Percentiles rank a stretch among this genome's conserved stretches.
Evolutionary conservation across 2,329 filamentous ascomycete species (phyloP).

Genomic region (Pestalotiopsis sp.): DNA sequence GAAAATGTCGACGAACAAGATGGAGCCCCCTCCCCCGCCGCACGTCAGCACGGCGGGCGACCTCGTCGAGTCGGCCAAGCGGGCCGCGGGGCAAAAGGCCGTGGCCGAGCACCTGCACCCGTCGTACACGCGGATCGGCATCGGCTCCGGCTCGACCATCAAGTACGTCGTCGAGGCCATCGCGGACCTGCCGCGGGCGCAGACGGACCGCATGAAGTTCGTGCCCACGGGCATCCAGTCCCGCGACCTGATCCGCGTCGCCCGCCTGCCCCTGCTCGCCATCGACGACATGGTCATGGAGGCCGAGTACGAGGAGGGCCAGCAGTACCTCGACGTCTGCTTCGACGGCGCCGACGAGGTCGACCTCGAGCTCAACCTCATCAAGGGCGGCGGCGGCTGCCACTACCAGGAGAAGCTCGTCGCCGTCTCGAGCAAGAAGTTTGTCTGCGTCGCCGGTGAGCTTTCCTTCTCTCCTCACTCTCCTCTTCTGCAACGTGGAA

Average conservation of each 20-base stretch:
- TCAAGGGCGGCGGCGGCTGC: conserved; percentile 97
- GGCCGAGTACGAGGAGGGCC: conserved; percentile 41
- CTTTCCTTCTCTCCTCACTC: conserved; percentile 18
- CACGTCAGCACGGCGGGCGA: conserved; percentile 17
- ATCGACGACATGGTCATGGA: conserved; percentile 74
- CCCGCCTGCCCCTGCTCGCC: conserved; percentile 75
- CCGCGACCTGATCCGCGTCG: conserved; percentile 79
- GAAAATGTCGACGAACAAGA: conserved; percentile 8
- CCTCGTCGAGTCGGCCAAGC: conserved; percentile 59
- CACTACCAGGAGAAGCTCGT: conserved; percentile 98
- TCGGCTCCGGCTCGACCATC: conserved; percentile 80
- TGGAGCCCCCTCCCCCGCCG: conserved; percentile 16
- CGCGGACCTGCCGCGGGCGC: conserved; percentile 56
- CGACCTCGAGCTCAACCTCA: conserved; percentile 91
- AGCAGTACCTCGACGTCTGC: conserved; percentile 75
- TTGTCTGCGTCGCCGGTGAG: conserved; percentile 82
- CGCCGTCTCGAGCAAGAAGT: conserved; percentile 79
- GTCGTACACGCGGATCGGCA: conserved; percentile 68
- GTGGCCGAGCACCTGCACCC: conserved; percentile 72
- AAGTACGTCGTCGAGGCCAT: conserved; percentile 87
- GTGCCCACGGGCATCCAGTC: conserved; percentile 92
- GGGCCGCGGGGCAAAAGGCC: conserved; percentile 72
- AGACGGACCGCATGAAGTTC: conserved; percentile 73
- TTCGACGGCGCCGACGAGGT: conserved; percentile 99
- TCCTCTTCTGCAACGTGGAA: neutral